phyloP scores from a whole-genome alignment of 495 filamentous ascomycete species.

The Glarea lozoyensis region DNA sequence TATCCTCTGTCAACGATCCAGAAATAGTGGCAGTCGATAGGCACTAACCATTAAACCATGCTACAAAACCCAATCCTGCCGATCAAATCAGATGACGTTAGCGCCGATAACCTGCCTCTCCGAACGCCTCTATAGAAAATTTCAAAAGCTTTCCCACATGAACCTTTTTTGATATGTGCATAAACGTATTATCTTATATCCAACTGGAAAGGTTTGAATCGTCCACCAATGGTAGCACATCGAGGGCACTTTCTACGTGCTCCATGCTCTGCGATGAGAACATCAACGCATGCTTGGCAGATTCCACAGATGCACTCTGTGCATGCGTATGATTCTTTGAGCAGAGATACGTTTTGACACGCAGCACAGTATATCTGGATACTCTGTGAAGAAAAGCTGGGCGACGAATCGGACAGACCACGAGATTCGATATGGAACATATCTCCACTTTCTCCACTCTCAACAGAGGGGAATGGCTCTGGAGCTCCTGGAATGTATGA shows the following conservation, averaged over 20 bases:
- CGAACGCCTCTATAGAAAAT: too few relatives aligned
- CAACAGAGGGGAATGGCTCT: conserved; percentile 80
- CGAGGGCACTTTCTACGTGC: conserved; percentile 53
- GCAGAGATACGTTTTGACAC: conserved; percentile 61
- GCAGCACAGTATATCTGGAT: conserved; percentile 85
- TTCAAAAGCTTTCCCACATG: too few relatives aligned
- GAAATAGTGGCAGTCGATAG: too few relatives aligned
- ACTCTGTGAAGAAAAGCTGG: conserved; percentile 43
- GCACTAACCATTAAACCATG: too few relatives aligned
- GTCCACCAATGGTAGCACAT: conserved; percentile 57
- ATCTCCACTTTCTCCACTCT: conserved; percentile 49
- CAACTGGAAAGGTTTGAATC: conserved; percentile 52
- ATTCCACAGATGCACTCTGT: conserved; percentile 91
- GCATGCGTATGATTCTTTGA: conserved; percentile 81
- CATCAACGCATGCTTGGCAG: conserved; percentile 75
- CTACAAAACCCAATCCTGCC: too few relatives aligned
- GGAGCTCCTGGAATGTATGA: conserved; percentile 53
- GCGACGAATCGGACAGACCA: conserved; percentile 44
- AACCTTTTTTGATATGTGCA: too few relatives aligned
- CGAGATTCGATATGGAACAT: conserved; percentile 57
- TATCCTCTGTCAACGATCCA: too few relatives aligned
- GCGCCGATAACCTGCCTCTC: too few relatives aligned
- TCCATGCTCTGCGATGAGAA: conserved; percentile 57
- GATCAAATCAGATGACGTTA: too few relatives aligned
- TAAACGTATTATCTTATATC: conserved; percentile 21